phyloP scores from a whole-genome alignment of 208 protist genomes.

The Trypanosoma congolense region DNA sequence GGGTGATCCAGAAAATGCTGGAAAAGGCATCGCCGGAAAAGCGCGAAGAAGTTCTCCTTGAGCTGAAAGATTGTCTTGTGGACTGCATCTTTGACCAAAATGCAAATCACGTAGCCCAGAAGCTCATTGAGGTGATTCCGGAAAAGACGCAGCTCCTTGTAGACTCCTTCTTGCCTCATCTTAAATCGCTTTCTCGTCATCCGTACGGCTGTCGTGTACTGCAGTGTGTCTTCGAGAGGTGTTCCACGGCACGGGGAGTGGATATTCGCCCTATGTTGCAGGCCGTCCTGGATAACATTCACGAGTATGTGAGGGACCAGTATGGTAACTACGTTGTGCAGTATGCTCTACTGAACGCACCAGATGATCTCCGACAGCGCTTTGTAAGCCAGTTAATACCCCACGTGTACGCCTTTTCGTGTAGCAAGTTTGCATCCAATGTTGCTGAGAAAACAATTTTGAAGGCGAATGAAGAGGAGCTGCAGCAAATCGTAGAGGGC shows the following conservation, averaged over 20 bases:
- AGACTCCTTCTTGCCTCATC: slow-evolving; percentile 86
- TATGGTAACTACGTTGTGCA: slow-evolving; percentile 99
- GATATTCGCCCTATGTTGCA: slow-evolving; percentile 81
- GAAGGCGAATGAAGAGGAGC: slow-evolving; percentile 63
- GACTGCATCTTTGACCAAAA: slow-evolving; percentile 97
- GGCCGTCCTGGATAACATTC: slow-evolving; percentile 78
- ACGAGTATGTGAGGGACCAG: slow-evolving; percentile 91
- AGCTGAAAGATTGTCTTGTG: slow-evolving; percentile 88
- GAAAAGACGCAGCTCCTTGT: slow-evolving; percentile 88
- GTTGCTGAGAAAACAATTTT: slow-evolving; percentile 96
- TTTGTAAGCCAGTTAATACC: slow-evolving; percentile 72
- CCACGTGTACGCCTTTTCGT: slow-evolving; percentile 75
- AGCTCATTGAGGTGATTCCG: slow-evolving; percentile 95
- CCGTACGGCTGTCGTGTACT: slow-evolving; percentile 98
- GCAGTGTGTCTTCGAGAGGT: slow-evolving; percentile 92
- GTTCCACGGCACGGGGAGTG: slow-evolving; percentile 31
- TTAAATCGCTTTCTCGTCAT: slow-evolving; percentile 90
- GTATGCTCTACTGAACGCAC: slow-evolving; percentile 94
- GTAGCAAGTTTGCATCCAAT: slow-evolving; percentile 98
- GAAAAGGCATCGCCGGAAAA: slow-evolving; percentile 51
- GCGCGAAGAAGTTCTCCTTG: slow-evolving; percentile 51
- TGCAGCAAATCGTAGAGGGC: slow-evolving; percentile 72
- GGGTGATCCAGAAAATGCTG: slow-evolving; percentile 97
- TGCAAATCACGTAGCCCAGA: slow-evolving; percentile 99
- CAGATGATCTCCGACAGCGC: slow-evolving; percentile 56